Percentiles rank a stretch among this genome's conserved stretches.
These are phyloP conservation scores for Globisporangium nagaii DNA, from an alignment of 352 stramenopile species.

Conservation along the genomic window DNA sequence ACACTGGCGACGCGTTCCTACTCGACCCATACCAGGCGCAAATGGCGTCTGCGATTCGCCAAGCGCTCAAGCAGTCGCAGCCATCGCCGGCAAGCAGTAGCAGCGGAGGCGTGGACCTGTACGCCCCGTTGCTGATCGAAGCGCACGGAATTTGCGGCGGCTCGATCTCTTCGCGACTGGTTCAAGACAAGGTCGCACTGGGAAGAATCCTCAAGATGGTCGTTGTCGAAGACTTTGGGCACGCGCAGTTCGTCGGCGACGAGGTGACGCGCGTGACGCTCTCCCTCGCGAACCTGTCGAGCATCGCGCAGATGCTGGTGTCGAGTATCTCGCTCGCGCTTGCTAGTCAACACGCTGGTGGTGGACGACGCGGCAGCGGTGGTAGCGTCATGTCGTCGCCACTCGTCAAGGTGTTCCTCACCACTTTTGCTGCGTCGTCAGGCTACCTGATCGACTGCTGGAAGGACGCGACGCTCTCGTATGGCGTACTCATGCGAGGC, in stretches of 20 bases:
- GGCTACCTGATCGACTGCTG: conserved; percentile 49
- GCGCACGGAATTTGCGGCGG: conserved; percentile 55
- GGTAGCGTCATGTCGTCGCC: conserved; percentile 22
- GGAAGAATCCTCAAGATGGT: conserved; percentile 61
- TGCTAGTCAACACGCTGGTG: conserved; percentile 3
- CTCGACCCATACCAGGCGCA: conserved; percentile 83
- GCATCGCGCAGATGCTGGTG: conserved; percentile 47
- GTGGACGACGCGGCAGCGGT: neutral
- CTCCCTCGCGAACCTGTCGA: conserved; percentile 57
- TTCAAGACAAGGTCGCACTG: conserved; percentile 71
- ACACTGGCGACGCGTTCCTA: conserved; percentile 42
- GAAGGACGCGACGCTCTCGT: conserved; percentile 41
- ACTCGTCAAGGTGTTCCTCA: conserved; percentile 53
- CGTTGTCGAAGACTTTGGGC: conserved; percentile 49
- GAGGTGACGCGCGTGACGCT: conserved; percentile 48
- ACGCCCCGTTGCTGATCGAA: conserved; percentile 64
- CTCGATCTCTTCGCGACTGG: conserved; percentile 41
- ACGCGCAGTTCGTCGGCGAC: conserved; percentile 56
- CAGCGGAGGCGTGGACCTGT: conserved; percentile 29
- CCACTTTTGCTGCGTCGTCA: conserved; percentile 28
- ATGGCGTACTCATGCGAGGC: conserved; percentile 43
- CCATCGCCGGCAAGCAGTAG: conserved; percentile 7
- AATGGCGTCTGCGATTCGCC: conserved; percentile 71
- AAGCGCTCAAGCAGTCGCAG: conserved; percentile 59
- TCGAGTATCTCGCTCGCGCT: conserved; percentile 33